Evolutionary conservation across 371 early-diverging fungal genomes (phyloP).

Genomic region (Catenaria anguillulae): DNA sequence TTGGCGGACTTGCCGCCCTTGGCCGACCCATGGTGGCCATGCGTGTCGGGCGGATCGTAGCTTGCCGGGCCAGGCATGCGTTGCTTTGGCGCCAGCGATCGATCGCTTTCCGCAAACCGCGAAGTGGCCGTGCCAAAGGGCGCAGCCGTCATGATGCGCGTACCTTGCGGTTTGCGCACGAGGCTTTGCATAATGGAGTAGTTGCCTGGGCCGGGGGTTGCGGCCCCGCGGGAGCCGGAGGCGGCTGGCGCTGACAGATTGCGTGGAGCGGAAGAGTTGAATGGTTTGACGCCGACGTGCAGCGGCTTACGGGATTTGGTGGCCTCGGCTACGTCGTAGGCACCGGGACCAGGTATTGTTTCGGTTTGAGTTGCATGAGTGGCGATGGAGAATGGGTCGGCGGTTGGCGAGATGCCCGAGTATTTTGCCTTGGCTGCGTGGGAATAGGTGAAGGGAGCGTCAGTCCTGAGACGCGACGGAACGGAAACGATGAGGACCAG

Average conservation of each 20-base stretch:
- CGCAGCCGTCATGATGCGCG: not conserved
- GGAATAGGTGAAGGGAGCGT: too few species aligned
- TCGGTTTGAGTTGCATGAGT: not conserved
- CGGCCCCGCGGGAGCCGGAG: not conserved
- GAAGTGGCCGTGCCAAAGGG: not conserved
- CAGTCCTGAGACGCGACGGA: not conserved
- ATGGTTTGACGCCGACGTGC: constrained; percentile 4
- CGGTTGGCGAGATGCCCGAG: not conserved
- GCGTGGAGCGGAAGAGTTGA: constrained; percentile 3
- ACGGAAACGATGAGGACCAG: not conserved
- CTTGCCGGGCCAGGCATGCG: not conserved
- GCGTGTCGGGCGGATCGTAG: not conserved
- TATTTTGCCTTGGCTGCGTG: not conserved
- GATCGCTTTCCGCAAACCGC: not conserved
- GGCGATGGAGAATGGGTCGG: not conserved
- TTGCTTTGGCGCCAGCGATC: not conserved
- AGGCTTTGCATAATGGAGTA: not conserved
- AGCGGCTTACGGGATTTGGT: constrained; percentile 1
- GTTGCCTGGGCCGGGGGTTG: not conserved
- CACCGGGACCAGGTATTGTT: constrained; percentile 2
- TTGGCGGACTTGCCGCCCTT: not conserved
- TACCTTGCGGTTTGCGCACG: not conserved
- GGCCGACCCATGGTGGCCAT: too few species aligned
- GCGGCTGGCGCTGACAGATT: not conserved
- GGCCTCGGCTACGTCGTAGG: constrained; percentile 3